Evolutionary conservation across 805 yeast species (phyloP).

Genomic region (Saturnispora galanensis): DNA sequence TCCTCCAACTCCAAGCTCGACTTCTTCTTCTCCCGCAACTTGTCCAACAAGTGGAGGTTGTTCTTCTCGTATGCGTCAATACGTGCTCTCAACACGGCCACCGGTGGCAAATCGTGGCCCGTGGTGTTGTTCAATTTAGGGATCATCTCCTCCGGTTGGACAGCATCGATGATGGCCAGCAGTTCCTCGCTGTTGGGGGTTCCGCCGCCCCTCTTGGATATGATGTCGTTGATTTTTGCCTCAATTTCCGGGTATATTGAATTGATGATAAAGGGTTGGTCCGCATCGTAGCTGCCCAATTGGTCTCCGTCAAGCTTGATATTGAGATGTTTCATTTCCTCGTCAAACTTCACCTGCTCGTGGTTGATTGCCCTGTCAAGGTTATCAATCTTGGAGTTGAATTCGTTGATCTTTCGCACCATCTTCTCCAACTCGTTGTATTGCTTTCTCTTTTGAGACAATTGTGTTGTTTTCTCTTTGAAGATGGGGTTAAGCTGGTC

Average conservation of each 20-base stretch:
- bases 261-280: slow-evolving; percentile 77
- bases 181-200: slow-evolving; percentile 1
- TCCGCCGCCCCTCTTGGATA: background rate
- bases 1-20: slow-evolving; percentile 50
- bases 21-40: slow-evolving; percentile 43
- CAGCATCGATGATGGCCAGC: slow-evolving; percentile 9
- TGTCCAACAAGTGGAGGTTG: slow-evolving; percentile 42
- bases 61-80: slow-evolving; percentile 71
- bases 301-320: slow-evolving; percentile 27
- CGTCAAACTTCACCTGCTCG: slow-evolving; percentile 48
- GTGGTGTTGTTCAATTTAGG: background rate
- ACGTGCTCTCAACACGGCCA: slow-evolving; percentile 54
- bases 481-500: slow-evolving; percentile 45
- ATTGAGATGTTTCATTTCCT: slow-evolving; percentile 26
- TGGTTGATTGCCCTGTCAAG: slow-evolving; percentile 54
- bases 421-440: slow-evolving; percentile 43
- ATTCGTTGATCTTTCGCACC: slow-evolving; percentile 35
- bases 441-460: slow-evolving; percentile 39
- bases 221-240: slow-evolving; percentile 25
- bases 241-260: slow-evolving; percentile 49
- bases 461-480: slow-evolving; percentile 43
- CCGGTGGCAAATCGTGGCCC: slow-evolving; percentile 35
- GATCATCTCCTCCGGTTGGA: slow-evolving; percentile 11
- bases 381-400: slow-evolving; percentile 46
- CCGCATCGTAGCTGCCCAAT: slow-evolving; percentile 68